These are phyloP conservation scores for Sporormia fimetaria DNA, from an alignment of 495 filamentous ascomycete species.

Conservation along the genomic window DNA sequence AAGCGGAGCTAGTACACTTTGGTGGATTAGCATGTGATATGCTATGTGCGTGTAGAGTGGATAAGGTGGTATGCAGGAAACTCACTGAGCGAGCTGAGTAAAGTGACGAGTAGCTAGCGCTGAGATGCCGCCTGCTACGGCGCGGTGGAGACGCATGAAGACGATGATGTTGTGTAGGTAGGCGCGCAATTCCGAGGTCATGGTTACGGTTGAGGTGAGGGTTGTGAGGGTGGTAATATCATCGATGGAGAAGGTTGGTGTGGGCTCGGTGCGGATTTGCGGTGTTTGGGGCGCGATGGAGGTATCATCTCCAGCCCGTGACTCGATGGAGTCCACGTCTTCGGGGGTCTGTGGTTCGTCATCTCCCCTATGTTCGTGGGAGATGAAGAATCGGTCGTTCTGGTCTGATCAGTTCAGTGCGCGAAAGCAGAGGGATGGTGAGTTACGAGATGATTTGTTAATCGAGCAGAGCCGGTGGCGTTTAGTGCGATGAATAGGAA, in stretches of 20 bases:
- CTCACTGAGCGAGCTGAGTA: slow-evolving; percentile 49
- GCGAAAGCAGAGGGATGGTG: neutral
- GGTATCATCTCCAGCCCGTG: slow-evolving; percentile 26
- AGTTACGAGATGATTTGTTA: slow-evolving; percentile 28
- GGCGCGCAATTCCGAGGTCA: slow-evolving; percentile 55
- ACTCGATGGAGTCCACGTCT: slow-evolving; percentile 35
- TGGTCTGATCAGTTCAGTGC: slow-evolving; percentile 28
- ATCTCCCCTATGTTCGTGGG: slow-evolving; percentile 66
- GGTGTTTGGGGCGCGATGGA: slow-evolving; percentile 19
- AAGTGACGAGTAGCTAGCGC: slow-evolving; percentile 71
- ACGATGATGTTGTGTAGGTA: slow-evolving; percentile 78
- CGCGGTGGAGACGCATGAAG: slow-evolving; percentile 77
- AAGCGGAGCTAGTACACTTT: slow-evolving; percentile 60
- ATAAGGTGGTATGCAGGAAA: slow-evolving; percentile 1
- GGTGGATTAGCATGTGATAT: slow-evolving; percentile 5
- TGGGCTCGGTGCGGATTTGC: neutral
- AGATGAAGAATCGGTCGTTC: slow-evolving; percentile 79
- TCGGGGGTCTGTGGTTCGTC: slow-evolving; percentile 65
- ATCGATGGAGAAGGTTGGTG: slow-evolving; percentile 2
- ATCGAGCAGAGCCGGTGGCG: slow-evolving; percentile 24
- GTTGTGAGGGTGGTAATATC: slow-evolving; percentile 33
- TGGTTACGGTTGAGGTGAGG: slow-evolving; percentile 34
- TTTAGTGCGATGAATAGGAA: slow-evolving; percentile 75
- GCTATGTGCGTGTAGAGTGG: neutral
- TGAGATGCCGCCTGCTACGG: slow-evolving; percentile 64